These are phyloP conservation scores for Hirschfeldia incana DNA, from an alignment of 345 rosid species.

Conservation along the genomic window DNA sequence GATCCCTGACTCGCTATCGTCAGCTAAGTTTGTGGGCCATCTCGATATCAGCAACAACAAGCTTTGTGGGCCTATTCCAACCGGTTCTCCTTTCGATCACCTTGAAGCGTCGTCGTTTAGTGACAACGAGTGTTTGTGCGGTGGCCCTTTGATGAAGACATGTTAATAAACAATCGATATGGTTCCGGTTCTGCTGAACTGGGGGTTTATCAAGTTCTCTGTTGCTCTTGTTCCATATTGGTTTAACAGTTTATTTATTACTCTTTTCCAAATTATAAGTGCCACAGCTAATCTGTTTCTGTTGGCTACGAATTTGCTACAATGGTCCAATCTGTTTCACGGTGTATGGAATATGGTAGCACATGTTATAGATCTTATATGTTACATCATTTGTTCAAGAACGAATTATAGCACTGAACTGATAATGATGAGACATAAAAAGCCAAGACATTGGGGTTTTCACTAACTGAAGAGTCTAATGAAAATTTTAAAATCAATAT, in stretches of 20 bases:
- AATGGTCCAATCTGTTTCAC: neutral
- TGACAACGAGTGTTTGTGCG: conserved; percentile 78
- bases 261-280: neutral
- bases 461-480: neutral
- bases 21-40: conserved; percentile 70
- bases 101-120: conserved; percentile 47
- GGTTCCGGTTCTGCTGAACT: conserved; percentile 21
- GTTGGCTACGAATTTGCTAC: neutral
- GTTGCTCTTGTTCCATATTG: neutral
- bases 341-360: conserved; percentile 2
- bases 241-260: neutral
- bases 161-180: conserved; percentile 42
- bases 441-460: neutral
- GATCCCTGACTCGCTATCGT: conserved; percentile 62
- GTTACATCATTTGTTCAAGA: neutral
- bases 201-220: neutral
- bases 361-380: conserved; percentile 26
- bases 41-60: conserved; percentile 84
- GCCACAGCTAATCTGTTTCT: conserved; percentile 8
- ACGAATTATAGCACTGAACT: neutral
- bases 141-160: conserved; percentile 70
- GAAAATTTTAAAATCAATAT: neutral
- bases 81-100: conserved; percentile 76
- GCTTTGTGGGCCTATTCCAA: conserved; percentile 85
- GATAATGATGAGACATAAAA: neutral